Evolutionary conservation across 176 grass and related monocot genomes (phyloP), one percentile per base, ranked within the genome.

Genomic region (Carex littledalei): DNA sequence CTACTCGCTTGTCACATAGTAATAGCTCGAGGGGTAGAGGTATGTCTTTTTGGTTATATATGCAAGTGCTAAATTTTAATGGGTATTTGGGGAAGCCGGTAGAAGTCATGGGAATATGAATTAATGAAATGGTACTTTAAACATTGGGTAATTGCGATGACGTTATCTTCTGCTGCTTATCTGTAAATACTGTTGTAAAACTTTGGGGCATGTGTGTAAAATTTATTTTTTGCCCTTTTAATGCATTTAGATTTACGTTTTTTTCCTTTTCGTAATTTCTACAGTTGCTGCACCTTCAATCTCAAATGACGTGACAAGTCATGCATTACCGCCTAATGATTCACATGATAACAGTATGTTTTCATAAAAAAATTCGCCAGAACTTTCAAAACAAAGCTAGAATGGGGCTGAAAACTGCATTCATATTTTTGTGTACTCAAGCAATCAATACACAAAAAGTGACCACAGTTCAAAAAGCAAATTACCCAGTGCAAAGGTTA

Each of bases 301-400:
- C 50, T 78, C 24, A 8, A 56, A 55, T 78, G 74, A 12, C 8
- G 1, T 6, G 14, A 56, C 24, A 10, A 78, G 8, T 61, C 29
- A 22, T 81, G 32, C 32, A 64, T 64, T 81, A 47, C 7, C 17
- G 18, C n/a, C 21, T 63, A 47, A 81, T 31, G 10, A 83, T 66
- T 67, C 62, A 49, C 39, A 39, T 35, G 49, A 83, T 53, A 83
- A 83, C 16, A 26, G 41, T 67, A 83, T 52, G 59, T 54, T 76
- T 34, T 68, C 43, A 50, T 17, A 29, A 35, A 24, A 81, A 81
- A 83, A 52, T 8, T 56, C 49, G 57, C 4, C 4, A 31, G 24
- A 21, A 14, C 50, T 78, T 78, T 5, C 11, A 15, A 55, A 78
- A 32, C 8, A 32, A 56, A 78, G 74, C 24, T 17, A 8, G 47